Evolutionary conservation across 192 early-diverging fungal species (phyloP), one percentile per base, ranked within the genome.

Genomic region (Rhizoclosmatium globosum): DNA sequence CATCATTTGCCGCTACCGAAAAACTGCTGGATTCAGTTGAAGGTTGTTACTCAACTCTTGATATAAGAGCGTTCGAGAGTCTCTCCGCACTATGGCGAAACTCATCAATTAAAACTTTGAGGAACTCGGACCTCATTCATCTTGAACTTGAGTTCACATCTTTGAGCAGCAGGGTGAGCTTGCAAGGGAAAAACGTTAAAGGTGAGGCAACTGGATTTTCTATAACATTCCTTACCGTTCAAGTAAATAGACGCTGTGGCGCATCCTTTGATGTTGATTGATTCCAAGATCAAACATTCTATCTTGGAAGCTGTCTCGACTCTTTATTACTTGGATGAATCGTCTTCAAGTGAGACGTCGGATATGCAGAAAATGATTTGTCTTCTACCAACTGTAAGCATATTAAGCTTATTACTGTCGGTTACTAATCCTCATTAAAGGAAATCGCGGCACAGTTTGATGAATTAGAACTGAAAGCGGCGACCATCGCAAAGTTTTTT

Each of bases 281-380:
- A 56, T 46, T 48, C 78, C 1, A 90, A 92, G 44, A 78, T 91
- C 43, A 93, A 92, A 84, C 77, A 81, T n/a, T 88, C 88, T 7
- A 68, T 94, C 31, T 76, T 92, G 9, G 93, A 94, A 67, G 92
- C 88, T 4, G 83, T 91, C 47, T 86, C 91, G 15, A 92, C 93
- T 0, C 68, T 94, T 17, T 94, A 93, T 69, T 90, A 88, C 72
- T 82, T 94, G 6, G 87, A 93, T 69, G 87, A 92, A 64, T 66
- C 64, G 47, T 38, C 50, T 50, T 13, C 66, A 43, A 43, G 44
- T 68, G 64, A 48, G 81, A 84, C 44, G 80, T 78, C 44, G 77
- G 83, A 48, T 81, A 86, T 76, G 82, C 81, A 41, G 59, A 77
- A 59, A 59, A 78, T 58, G 58, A 23, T 87, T 73, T 64, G 82